Conservation (phyloP, 208 protist species). For the Wallacemonas sp. region DNA sequence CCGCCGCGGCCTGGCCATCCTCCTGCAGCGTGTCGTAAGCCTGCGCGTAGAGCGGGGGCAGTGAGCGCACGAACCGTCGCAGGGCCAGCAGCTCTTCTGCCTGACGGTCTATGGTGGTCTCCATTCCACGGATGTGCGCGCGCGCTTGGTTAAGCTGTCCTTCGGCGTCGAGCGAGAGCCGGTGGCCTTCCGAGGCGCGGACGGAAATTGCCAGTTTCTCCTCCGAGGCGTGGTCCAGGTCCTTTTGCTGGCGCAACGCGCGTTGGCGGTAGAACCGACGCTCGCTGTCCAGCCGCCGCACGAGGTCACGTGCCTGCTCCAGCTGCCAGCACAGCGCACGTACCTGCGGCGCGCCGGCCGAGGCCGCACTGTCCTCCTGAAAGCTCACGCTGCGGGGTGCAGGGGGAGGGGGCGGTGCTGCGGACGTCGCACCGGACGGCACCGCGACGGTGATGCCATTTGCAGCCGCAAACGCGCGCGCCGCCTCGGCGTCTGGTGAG, state of each 20-base stretch:
- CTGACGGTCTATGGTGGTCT: slow-evolving; percentile 16
- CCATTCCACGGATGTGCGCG: slow-evolving; percentile 14
- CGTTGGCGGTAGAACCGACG: slow-evolving; percentile 29
- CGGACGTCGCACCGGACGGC: too few species aligned
- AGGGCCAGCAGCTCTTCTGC: slow-evolving; percentile 52
- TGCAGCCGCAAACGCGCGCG: not conserved
- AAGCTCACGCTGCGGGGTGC: not conserved
- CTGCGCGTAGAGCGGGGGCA: slow-evolving; percentile 23
- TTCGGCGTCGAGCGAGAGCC: slow-evolving; percentile 21
- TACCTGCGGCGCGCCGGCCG: not conserved
- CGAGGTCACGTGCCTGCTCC: slow-evolving; percentile 31
- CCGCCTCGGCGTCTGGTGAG: not conserved
- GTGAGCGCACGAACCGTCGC: slow-evolving; percentile 39
- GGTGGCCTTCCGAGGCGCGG: slow-evolving; percentile 26
- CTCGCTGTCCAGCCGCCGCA: slow-evolving; percentile 63
- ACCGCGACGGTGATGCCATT: not conserved
- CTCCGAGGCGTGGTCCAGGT: slow-evolving; percentile 15
- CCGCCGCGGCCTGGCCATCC: not conserved
- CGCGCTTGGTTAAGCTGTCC: slow-evolving; percentile 11
- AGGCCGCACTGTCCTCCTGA: not conserved
- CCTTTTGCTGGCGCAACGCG: slow-evolving; percentile 20
- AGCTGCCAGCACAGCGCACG: slow-evolving; percentile 24
- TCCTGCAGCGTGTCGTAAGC: slow-evolving; percentile 2
- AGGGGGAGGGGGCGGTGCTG: not conserved
- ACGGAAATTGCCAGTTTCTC: slow-evolving; percentile 21